Evolutionary conservation across 331 rosid genomes (phyloP).

Genomic region (Malus hybrid): DNA sequence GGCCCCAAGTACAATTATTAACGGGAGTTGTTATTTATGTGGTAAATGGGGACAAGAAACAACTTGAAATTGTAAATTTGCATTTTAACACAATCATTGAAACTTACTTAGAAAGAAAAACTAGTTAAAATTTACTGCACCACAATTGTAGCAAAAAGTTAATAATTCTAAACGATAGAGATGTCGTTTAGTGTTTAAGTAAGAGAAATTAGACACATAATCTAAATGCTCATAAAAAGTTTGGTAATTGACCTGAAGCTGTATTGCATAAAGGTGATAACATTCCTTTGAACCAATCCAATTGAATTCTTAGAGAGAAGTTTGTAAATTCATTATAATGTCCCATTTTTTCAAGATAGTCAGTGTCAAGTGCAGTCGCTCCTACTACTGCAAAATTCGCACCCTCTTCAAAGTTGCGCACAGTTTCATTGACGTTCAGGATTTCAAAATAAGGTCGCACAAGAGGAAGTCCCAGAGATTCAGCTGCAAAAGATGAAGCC

Average conservation of each 20-base stretch:
- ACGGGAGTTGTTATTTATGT: no score
- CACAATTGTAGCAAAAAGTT: no score
- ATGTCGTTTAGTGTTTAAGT: no score
- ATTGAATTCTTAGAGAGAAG: conserved; percentile 35
- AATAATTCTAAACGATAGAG: no score
- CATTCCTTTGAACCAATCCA: conserved; percentile 20
- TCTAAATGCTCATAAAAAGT: not conserved
- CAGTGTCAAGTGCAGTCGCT: conserved; percentile 28
- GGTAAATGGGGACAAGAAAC: no score
- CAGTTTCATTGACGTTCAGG: not conserved
- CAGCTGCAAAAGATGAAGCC: conserved; percentile 16
- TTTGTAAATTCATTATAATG: conserved; percentile 4
- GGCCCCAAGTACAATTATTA: not conserved
- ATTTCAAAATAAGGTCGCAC: conserved; percentile 27
- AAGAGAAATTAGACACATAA: no score
- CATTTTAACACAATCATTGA: no score
- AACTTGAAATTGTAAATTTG: no score
- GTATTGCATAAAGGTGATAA: not conserved
- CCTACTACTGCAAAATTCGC: conserved; percentile 45
- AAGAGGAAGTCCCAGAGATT: conserved; percentile 28
- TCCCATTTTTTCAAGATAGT: conserved; percentile 30
- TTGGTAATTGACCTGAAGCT: not conserved
- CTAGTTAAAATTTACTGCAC: no score
- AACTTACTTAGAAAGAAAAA: no score
- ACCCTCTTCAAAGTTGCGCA: conserved; percentile 7